Percentiles rank a stretch among this genome's conserved stretches.
Conservation (phyloP, 2,329 filamentous ascomycete genomes). For the Trichophyton benhamiae region DNA sequence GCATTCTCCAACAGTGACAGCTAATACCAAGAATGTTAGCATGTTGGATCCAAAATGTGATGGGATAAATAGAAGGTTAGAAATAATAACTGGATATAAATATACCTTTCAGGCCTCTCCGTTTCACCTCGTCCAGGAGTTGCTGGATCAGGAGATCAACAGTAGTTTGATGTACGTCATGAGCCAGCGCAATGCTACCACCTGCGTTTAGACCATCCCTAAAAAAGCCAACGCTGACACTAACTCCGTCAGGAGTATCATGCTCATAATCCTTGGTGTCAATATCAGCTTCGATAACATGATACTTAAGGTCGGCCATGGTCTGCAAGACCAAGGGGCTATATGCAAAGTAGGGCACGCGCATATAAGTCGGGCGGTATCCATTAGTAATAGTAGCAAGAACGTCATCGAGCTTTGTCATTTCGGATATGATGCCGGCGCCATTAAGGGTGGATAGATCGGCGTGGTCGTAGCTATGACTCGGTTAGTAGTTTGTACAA, state of each 20-base stretch:
- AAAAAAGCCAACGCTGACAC: neutral
- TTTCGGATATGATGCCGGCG: constrained; percentile 26
- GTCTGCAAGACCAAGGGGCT: constrained; percentile 22
- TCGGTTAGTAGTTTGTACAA: neutral
- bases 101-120: constrained; percentile 3
- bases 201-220: neutral
- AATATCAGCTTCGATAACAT: constrained; percentile 32
- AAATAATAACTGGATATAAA: neutral
- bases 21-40: constrained; percentile 14
- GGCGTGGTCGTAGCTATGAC: constrained; percentile 20
- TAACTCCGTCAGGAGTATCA: neutral
- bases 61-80: too few relatives aligned
- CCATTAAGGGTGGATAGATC: constrained; percentile 26
- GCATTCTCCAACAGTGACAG: constrained; percentile 8
- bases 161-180: constrained; percentile 6
- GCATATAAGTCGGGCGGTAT: constrained; percentile 37
- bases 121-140: constrained; percentile 6
- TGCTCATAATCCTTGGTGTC: constrained; percentile 32
- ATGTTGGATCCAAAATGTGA: neutral
- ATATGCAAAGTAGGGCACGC: constrained; percentile 33
- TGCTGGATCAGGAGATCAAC: constrained; percentile 3
- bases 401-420: constrained; percentile 30
- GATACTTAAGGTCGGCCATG: constrained; percentile 34
- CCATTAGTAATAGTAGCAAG: constrained; percentile 32
- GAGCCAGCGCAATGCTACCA: neutral